These are phyloP conservation scores for Neurospora sp. DNA, from an alignment of 495 filamentous ascomycete species.

Conservation along the genomic window DNA sequence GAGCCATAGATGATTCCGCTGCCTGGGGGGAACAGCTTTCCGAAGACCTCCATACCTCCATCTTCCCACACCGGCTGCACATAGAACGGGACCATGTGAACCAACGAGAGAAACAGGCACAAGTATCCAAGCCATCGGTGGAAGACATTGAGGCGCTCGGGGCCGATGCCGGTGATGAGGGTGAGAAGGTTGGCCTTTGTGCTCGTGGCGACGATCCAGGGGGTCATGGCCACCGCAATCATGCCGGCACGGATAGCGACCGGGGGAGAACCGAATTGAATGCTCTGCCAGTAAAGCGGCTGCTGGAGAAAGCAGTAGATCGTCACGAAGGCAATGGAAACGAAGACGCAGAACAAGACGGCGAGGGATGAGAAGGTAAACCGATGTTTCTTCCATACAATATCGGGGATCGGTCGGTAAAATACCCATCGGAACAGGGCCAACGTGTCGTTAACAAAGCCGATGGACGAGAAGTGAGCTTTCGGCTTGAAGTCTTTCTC, in stretches of 20 bases:
- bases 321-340: slow-evolving; percentile 58
- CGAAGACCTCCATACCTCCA: slow-evolving; percentile 55
- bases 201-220: slow-evolving; percentile 82
- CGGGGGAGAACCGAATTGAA: slow-evolving; percentile 76
- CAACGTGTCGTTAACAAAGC: slow-evolving; percentile 61
- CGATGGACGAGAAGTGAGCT: slow-evolving; percentile 57
- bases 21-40: slow-evolving; percentile 48
- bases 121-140: slow-evolving; percentile 91
- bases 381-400: slow-evolving; percentile 50
- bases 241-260: slow-evolving; percentile 85
- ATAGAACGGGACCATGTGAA: slow-evolving; percentile 86
- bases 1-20: slow-evolving; percentile 74
- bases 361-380: slow-evolving; percentile 69
- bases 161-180: slow-evolving; percentile 80
- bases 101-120: slow-evolving; percentile 67
- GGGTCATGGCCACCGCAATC: slow-evolving; percentile 87
- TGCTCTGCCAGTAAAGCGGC: slow-evolving; percentile 75
- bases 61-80: slow-evolving; percentile 77
- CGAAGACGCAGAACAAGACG: slow-evolving; percentile 52
- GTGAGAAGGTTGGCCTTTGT: slow-evolving; percentile 87
- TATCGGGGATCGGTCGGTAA: slow-evolving; percentile 68
- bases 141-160: slow-evolving; percentile 84
- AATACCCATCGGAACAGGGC: slow-evolving; percentile 76
- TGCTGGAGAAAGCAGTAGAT: slow-evolving; percentile 79
- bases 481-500: slow-evolving; percentile 49